phyloP scores from a whole-genome alignment of 495 filamentous ascomycete species.

The Hypoxylon intermedium region DNA sequence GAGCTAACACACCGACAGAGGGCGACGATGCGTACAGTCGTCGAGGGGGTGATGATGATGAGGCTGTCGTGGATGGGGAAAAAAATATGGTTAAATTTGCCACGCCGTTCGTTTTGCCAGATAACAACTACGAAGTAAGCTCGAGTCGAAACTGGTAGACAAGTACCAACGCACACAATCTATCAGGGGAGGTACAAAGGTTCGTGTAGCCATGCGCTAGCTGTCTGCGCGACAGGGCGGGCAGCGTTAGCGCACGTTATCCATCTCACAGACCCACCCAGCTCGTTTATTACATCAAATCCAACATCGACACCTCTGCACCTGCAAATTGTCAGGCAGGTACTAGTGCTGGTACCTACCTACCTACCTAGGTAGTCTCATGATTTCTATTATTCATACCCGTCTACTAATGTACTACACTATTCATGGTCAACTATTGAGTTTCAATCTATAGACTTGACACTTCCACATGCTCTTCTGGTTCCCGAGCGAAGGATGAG shows the following conservation, averaged over 20 bases:
- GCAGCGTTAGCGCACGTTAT: background rate
- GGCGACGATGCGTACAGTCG: constrained; percentile 18
- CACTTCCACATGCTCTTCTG: no score
- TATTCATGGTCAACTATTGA: no score
- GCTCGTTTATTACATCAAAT: no score
- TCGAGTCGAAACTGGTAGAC: background rate
- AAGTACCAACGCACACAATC: constrained; percentile 1
- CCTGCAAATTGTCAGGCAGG: no score
- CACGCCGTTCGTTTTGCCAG: constrained; percentile 25
- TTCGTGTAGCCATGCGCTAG: background rate
- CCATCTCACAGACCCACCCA: background rate
- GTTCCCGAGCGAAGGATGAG: no score
- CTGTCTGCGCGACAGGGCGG: background rate
- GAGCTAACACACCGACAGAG: constrained; percentile 13
- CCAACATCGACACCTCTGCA: no score
- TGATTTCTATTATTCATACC: no score
- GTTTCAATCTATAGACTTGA: no score
- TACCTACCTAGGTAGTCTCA: no score
- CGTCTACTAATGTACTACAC: no score
- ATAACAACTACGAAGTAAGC: constrained; percentile 32
- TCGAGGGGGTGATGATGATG: constrained; percentile 13
- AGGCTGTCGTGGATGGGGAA: constrained; percentile 18
- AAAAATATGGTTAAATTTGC: constrained; percentile 33
- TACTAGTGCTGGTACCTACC: no score
- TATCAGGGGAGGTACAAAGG: background rate